Evolutionary conservation across 805 yeast genomes (phyloP).

Genomic region (Ogataea ganodermae): DNA sequence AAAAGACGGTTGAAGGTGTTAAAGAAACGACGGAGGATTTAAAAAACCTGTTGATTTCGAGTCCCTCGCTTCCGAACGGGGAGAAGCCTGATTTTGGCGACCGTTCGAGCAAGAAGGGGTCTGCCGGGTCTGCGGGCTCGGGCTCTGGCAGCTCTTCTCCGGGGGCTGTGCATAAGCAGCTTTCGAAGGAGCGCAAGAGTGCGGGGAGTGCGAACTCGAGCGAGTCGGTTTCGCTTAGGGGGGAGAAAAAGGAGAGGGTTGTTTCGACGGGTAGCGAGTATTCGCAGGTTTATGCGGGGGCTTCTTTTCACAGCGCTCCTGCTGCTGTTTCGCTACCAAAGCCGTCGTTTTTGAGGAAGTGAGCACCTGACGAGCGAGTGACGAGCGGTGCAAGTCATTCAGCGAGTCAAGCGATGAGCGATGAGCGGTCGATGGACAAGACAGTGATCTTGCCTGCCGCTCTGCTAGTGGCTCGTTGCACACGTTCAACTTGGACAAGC

Average conservation of each 20-base stretch:
- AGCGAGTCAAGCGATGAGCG: not conserved
- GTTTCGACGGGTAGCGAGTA: constrained; percentile 17
- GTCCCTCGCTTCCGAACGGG: constrained; percentile 25
- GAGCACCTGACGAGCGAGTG: not conserved
- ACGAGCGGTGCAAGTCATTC: no score
- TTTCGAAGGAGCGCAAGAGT: constrained; percentile 17
- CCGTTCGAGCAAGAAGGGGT: constrained; percentile 3
- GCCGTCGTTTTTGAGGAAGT: constrained; percentile 45
- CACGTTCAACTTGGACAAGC: no score
- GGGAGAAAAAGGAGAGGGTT: constrained; percentile 13
- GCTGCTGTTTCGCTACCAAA: constrained; percentile 57
- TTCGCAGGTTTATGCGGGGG: constrained; percentile 49
- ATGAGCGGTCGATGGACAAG: no score
- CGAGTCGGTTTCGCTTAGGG: constrained; percentile 14
- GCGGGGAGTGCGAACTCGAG: constrained; percentile 19
- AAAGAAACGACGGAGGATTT: constrained; percentile 25
- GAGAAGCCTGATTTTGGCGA: constrained; percentile 25
- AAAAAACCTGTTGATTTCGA: constrained; percentile 22
- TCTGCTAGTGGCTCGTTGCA: no score
- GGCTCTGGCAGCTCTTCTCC: constrained; percentile 3
- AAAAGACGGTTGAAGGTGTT: constrained; percentile 24
- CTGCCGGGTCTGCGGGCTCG: constrained; percentile 2
- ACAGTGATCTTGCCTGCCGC: no score
- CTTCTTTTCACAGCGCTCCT: constrained; percentile 58
- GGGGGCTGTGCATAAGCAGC: constrained; percentile 8